phyloP scores from a whole-genome alignment of 345 rosid genomes.

The Acer yangbiense region DNA sequence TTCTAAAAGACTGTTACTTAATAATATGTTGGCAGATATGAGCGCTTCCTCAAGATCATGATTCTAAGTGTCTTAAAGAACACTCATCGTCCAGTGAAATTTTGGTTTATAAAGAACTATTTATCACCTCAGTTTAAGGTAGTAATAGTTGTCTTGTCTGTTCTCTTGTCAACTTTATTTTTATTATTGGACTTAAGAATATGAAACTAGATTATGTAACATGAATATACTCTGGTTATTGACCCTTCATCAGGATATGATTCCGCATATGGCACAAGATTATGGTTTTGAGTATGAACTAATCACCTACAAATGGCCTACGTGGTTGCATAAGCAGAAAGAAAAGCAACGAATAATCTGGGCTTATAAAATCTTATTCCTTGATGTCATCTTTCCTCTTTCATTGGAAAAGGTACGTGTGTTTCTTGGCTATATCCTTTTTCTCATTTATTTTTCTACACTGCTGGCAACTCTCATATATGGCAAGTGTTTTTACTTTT shows the following conservation, averaged over 20 bases:
- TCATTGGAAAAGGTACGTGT: constrained; percentile 82
- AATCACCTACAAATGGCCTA: constrained; percentile 96
- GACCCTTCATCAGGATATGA: constrained; percentile 69
- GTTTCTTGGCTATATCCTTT: constrained; percentile 4
- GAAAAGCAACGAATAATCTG: constrained; percentile 98
- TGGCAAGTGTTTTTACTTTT: constrained; percentile 1
- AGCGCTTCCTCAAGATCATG: constrained; percentile 96
- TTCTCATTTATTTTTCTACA: not conserved
- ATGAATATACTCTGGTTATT: constrained; percentile 16
- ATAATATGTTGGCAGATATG: constrained; percentile 63
- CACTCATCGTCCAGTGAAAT: constrained; percentile 87
- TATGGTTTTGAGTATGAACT: constrained; percentile 94
- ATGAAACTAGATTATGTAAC: constrained; percentile 11
- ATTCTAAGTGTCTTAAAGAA: constrained; percentile 93
- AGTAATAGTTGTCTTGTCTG: constrained; percentile 18
- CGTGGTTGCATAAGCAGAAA: constrained; percentile 99
- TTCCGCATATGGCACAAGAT: constrained; percentile 93
- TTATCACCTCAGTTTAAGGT: constrained; percentile 99
- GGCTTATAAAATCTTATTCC: constrained; percentile 98
- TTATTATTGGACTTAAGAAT: not conserved
- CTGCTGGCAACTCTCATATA: constrained; percentile 11
- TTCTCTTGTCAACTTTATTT: not conserved
- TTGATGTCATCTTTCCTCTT: constrained; percentile 95
- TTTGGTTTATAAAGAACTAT: constrained; percentile 99
- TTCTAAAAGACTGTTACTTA: constrained; percentile 11